Conservation (phyloP, 345 rosid genomes). For the Xanthoceras sorbifolium region DNA sequence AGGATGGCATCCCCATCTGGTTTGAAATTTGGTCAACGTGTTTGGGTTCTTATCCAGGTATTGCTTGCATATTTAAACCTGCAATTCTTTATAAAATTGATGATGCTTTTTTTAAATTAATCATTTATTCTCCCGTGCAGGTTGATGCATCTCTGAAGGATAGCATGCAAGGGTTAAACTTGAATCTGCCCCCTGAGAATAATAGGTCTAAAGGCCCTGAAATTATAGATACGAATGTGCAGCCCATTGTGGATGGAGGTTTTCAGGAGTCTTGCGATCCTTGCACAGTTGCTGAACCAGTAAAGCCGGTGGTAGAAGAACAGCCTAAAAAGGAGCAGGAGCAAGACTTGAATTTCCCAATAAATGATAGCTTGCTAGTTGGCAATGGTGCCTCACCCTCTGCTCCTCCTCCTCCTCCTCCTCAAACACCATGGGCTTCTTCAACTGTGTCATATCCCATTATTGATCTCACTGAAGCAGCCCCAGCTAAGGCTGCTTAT, state of each 20-base stretch:
- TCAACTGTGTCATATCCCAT: slow-evolving; percentile 26
- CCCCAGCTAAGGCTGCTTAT: slow-evolving; percentile 22
- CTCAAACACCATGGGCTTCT: slow-evolving; percentile 1
- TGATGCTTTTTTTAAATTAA: slow-evolving; percentile 5
- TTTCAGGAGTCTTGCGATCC: slow-evolving; percentile 23
- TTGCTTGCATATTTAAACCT: background rate
- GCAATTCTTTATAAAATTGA: background rate
- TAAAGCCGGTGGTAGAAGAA: slow-evolving; percentile 26
- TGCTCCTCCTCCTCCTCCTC: background rate
- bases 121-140: slow-evolving; percentile 31
- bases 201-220: slow-evolving; percentile 25
- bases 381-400: slow-evolving; percentile 34
- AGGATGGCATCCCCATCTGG: slow-evolving; percentile 75
- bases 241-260: slow-evolving; percentile 33
- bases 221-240: slow-evolving; percentile 38
- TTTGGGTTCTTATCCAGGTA: slow-evolving; percentile 93
- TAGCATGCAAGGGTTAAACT: slow-evolving; percentile 50
- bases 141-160: slow-evolving; percentile 60
- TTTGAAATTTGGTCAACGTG: slow-evolving; percentile 82
- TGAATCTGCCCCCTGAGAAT: slow-evolving; percentile 63
- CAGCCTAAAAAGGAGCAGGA: slow-evolving; percentile 42
- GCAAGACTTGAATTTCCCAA: slow-evolving; percentile 30
- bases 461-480: slow-evolving; percentile 45
- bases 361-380: slow-evolving; percentile 38
- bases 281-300: slow-evolving; percentile 16